Conservation (phyloP, 2,329 filamentous ascomycete genomes). For the Cryphonectria nitschkei region DNA sequence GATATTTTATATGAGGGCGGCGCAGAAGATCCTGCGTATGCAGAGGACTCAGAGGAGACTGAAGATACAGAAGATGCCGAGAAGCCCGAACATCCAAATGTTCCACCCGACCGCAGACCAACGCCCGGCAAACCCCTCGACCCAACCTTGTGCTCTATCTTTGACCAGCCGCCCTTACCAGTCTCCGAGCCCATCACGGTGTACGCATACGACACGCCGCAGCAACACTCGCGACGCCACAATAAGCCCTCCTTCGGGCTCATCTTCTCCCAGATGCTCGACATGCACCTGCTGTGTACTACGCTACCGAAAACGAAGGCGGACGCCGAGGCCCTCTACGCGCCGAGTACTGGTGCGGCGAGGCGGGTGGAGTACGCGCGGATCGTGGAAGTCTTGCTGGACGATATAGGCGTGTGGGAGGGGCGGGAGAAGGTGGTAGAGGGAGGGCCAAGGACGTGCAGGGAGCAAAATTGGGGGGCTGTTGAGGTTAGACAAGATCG, state of each 20-base stretch:
- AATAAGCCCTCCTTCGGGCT: slow-evolving; percentile 58
- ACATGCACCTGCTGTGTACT: slow-evolving; percentile 58
- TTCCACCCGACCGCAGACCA: slow-evolving; percentile 6
- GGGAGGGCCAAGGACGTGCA: slow-evolving; percentile 37
- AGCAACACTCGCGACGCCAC: slow-evolving; percentile 34
- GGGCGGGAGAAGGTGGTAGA: slow-evolving; percentile 28
- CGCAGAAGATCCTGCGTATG: background rate
- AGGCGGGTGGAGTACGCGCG: slow-evolving; percentile 40
- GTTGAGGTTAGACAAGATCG: slow-evolving; percentile 44
- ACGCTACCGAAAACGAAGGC: slow-evolving; percentile 44
- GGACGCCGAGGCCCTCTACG: slow-evolving; percentile 45
- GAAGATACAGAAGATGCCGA: slow-evolving; percentile 4
- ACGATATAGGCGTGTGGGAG: slow-evolving; percentile 53
- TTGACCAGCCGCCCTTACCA: slow-evolving; percentile 41
- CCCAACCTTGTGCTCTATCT: slow-evolving; percentile 54
- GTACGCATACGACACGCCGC: slow-evolving; percentile 30
- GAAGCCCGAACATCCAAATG: background rate
- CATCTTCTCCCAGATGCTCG: slow-evolving; percentile 57
- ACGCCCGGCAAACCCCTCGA: slow-evolving; percentile 39
- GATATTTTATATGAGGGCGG: background rate
- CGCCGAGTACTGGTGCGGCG: slow-evolving; percentile 13
- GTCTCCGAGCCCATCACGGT: slow-evolving; percentile 28
- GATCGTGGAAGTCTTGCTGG: slow-evolving; percentile 56
- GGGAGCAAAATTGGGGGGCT: slow-evolving; percentile 60
- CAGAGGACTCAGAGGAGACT: slow-evolving; percentile 9